Base-by-base conservation (phyloP, 2,329 filamentous ascomycete genomes). In the Diaporthe sp. region DNA sequence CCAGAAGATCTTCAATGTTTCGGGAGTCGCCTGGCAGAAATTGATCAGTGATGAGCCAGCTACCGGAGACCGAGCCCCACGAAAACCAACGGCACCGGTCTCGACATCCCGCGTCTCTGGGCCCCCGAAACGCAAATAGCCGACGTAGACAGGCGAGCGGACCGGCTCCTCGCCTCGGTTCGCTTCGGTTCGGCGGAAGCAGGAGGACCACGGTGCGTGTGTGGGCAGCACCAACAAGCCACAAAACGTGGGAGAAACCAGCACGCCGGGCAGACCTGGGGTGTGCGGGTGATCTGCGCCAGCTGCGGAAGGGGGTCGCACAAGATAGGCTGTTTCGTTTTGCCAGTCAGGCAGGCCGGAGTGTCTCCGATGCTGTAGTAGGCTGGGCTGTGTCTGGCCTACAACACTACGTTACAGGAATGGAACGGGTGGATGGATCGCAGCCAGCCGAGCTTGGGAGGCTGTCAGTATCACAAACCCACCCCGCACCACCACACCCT, bases 401-500 rank as follows among this genome's bases (percentile, higher is more conserved):
- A 44, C 42, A 19, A 44, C 42, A 44, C 42, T 44, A 44, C 42
- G 42, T 44, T 49, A 22, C 44, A 22, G 44, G 44, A 49, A 39
- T 49, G 25, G n/a, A 53, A 39, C 28, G 31, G 13, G 17, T 53
- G 62, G 65, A 19, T 55, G n/a, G 22, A 53, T 68, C 22, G 34
- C 65, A 53, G 65, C 31, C 46, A 42, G 46, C 46, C 46, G 65
- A 68, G 65, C 65, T 53, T 28, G 46, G 65, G 65, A 68, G 65
- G 34, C 65, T 39, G 65, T 55, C 49, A 55, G 46, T 15, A 53
- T 68, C 65, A 68, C 31, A 53, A 39, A 39, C 46, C 46, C 65
- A 70, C 65, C 65, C 46, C 65, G 49, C 65, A 70, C 65, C 65
- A 70, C 13, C 65, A 70, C 65, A 68, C 65, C 65, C 46, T 68